These are phyloP conservation scores for Claviceps paspali DNA, from an alignment of 2,329 filamentous ascomycete species.

Conservation along the genomic window DNA sequence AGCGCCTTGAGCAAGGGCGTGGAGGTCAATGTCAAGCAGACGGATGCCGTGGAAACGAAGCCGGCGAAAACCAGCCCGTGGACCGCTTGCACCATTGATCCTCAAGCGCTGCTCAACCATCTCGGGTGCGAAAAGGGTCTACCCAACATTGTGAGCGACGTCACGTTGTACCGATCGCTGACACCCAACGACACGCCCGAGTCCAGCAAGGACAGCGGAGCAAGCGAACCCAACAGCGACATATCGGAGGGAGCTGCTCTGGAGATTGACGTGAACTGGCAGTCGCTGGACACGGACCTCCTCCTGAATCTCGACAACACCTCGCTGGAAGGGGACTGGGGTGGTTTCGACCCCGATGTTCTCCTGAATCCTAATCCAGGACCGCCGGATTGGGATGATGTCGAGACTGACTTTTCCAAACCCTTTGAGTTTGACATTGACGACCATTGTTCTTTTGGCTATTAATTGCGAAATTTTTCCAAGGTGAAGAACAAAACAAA, in stretches of 20 bases:
- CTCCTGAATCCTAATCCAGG: constrained; percentile 12
- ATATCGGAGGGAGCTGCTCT: constrained; percentile 38
- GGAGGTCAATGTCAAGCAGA: constrained; percentile 18
- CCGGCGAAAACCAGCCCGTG: constrained; percentile 16
- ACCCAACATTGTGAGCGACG: constrained; percentile 34
- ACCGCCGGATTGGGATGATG: constrained; percentile 33
- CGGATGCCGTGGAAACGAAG: constrained; percentile 4
- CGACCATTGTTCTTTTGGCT: constrained; percentile 18
- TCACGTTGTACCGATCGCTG: constrained; percentile 36
- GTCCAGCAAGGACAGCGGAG: constrained; percentile 43
- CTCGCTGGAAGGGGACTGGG: constrained; percentile 10
- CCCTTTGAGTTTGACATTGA: constrained; percentile 35
- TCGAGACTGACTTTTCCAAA: constrained; percentile 34
- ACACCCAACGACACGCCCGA: constrained; percentile 51
- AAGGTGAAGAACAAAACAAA: not conserved
- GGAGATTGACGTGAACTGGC: constrained; percentile 38
- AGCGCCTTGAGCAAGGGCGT: constrained; percentile 28
- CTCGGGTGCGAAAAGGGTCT: constrained; percentile 20
- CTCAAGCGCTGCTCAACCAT: constrained; percentile 24
- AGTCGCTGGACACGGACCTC: constrained; percentile 30
- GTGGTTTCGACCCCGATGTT: constrained; percentile 16
- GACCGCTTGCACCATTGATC: constrained; percentile 33
- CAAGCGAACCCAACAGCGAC: constrained; percentile 47
- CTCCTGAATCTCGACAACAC: constrained; percentile 27
- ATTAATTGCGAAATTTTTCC: constrained; percentile 1